Evolutionary conservation across 345 rosid species (phyloP).

Genomic region (Balakata baccata): DNA sequence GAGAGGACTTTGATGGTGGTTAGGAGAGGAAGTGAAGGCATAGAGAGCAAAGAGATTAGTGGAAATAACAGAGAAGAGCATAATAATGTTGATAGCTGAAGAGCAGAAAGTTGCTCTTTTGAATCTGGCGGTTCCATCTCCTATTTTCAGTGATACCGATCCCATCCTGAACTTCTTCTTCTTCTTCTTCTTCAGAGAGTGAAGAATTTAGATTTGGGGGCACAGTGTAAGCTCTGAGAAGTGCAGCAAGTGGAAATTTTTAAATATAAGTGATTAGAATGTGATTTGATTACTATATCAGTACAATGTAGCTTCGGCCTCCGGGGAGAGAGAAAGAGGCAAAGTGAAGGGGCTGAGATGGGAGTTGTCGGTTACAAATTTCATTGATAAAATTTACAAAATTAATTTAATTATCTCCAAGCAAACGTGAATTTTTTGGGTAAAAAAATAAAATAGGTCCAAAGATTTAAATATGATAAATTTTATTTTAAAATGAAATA

Average conservation of each 20-base stretch:
- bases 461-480: too few relatives aligned
- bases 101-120: constrained; percentile 68
- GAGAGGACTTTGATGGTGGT: constrained; percentile 24
- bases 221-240: not conserved
- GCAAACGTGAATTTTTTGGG: too few relatives aligned
- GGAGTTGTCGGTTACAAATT: too few relatives aligned
- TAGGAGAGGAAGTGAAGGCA: constrained; percentile 71
- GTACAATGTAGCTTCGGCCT: too few relatives aligned
- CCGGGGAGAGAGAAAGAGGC: not conserved
- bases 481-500: too few relatives aligned
- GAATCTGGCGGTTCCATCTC: constrained; percentile 97
- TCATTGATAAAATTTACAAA: too few relatives aligned
- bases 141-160: constrained; percentile 78
- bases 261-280: not conserved
- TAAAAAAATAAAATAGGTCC: too few relatives aligned
- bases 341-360: too few relatives aligned
- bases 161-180: constrained; percentile 49
- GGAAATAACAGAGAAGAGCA: constrained; percentile 84
- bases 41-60: constrained; percentile 92
- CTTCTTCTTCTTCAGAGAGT: not conserved
- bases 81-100: constrained; percentile 75
- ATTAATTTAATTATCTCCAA: too few relatives aligned
- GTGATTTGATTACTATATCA: not conserved
- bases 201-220: not conserved
- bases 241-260: constrained; percentile 11